Conservation (phyloP, 768 basidiomycete species). For the Lentinula sp. region DNA sequence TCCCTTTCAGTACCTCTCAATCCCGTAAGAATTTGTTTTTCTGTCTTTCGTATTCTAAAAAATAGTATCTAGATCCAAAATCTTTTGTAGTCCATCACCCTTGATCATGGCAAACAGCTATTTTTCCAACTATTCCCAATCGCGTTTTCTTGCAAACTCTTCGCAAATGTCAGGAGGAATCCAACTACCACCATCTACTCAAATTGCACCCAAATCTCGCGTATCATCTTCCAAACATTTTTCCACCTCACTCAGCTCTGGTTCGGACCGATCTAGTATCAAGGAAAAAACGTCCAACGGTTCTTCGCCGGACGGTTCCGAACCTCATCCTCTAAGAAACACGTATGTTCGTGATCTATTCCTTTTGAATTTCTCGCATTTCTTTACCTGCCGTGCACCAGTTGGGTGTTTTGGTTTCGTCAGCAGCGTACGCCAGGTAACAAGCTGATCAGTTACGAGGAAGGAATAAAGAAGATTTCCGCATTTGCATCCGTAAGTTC, state of each 20-base stretch:
- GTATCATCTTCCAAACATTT: constrained; percentile 67
- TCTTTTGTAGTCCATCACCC: not conserved
- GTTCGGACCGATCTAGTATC: constrained; percentile 34
- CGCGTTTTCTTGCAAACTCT: constrained; percentile 59
- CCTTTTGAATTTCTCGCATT: constrained; percentile 13
- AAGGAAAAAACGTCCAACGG: constrained; percentile 35
- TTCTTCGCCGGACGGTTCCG: constrained; percentile 27
- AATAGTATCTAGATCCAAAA: not conserved
- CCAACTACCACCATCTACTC: constrained; percentile 11
- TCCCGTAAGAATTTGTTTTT: too few species aligned
- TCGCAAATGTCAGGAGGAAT: constrained; percentile 4
- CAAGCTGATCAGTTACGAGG: constrained; percentile 88
- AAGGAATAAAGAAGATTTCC: constrained; percentile 89
- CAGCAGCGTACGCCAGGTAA: constrained; percentile 87
- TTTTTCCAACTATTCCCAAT: constrained; percentile 79
- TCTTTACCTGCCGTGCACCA: constrained; percentile 21
- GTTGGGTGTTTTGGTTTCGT: constrained; percentile 91
- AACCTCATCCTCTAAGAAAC: constrained; percentile 68
- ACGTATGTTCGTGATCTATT: constrained; percentile 70
- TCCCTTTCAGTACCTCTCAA: too few species aligned
- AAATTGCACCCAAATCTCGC: constrained; percentile 30
- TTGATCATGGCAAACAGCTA: constrained; percentile 52
- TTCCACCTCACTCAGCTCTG: constrained; percentile 45
- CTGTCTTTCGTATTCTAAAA: not conserved
- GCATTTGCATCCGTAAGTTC: constrained; percentile 72